Evolutionary conservation across 352 stramenopile genomes (phyloP), one percentile per base, ranked within the genome.

Genomic region (Phytopythium ostracodes): DNA sequence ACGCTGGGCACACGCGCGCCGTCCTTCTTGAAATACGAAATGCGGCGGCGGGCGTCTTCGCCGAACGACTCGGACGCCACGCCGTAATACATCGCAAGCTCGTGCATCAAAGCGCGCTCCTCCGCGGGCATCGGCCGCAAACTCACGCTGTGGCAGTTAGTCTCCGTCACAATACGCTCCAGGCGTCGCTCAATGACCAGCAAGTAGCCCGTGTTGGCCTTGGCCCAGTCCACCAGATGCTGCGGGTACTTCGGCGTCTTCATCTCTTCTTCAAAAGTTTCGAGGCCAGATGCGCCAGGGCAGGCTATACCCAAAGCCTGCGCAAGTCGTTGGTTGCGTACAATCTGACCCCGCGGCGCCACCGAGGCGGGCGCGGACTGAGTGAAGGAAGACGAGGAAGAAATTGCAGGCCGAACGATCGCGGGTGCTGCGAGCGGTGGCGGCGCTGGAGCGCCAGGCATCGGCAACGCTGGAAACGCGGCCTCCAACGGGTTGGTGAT

Each of bases 1-100:
- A 86, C 66, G 25, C 62, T 67, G 0, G 84, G 82, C 15, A 94
- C 71, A 29, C 47, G 59, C n/a, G 79, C 76, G 7, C 64, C 59
- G 14, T 87, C 77, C 17, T 71, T 70, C 68, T 94, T 94, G 62
- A 88, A 94, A 47, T 90, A 90, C 18, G 81, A 91, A 40, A 92
- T 77, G 67, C 81, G 77, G 27, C 84, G 84, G 58, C 67, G 71
- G 9, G 77, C 72, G 33, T 94, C 82, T 71, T 89, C 76, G 18
- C 81, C 85, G 67, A 90, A 89, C 18, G 85, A 92, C 72, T 92
- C 76, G 15, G 82, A 94, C 4, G 76, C 68, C 12, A 94, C 77
- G 4, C 67, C 64, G 44, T 94, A 94, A 35, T 84, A 77, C 2
- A 64, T 69, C 18, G 85, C 82, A 20, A 94, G 72, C 49, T 89